Percentiles rank a stretch among this genome's conserved stretches.
phyloP scores from a whole-genome alignment of 257 asterid species.

The Solanum rostratum region DNA sequence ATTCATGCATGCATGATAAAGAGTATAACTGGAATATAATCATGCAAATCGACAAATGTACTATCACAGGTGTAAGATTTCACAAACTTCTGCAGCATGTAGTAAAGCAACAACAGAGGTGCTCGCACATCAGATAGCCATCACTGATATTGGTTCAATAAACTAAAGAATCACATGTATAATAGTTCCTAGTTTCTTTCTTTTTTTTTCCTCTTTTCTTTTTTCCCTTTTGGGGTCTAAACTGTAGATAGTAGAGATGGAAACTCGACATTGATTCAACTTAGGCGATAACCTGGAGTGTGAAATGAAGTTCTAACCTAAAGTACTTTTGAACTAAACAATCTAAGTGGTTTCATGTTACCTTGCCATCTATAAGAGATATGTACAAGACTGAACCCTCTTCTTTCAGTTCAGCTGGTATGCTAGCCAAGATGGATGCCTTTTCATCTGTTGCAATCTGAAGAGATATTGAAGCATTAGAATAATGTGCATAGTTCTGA shows the following conservation, averaged over 20 bases:
- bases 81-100: not conserved
- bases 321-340: not conserved
- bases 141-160: not conserved
- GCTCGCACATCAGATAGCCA: not conserved
- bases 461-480: conserved; percentile 2
- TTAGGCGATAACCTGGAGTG: not conserved
- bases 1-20: not conserved
- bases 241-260: not conserved
- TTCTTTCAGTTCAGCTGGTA: conserved; percentile 64
- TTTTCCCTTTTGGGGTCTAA: not conserved
- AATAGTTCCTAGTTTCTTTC: not conserved
- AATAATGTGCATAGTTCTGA: not conserved
- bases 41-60: not conserved
- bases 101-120: not conserved
- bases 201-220: not conserved
- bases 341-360: conserved; percentile 21
- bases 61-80: not conserved
- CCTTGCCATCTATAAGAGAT: conserved; percentile 85
- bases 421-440: conserved; percentile 64
- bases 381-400: conserved; percentile 68
- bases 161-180: not conserved
- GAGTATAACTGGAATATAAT: not conserved
- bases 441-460: conserved; percentile 80
- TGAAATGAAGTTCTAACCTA: not conserved
- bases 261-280: not conserved